phyloP scores from a whole-genome alignment of 805 yeast species.

The Wickerhamiella qilinensis region DNA sequence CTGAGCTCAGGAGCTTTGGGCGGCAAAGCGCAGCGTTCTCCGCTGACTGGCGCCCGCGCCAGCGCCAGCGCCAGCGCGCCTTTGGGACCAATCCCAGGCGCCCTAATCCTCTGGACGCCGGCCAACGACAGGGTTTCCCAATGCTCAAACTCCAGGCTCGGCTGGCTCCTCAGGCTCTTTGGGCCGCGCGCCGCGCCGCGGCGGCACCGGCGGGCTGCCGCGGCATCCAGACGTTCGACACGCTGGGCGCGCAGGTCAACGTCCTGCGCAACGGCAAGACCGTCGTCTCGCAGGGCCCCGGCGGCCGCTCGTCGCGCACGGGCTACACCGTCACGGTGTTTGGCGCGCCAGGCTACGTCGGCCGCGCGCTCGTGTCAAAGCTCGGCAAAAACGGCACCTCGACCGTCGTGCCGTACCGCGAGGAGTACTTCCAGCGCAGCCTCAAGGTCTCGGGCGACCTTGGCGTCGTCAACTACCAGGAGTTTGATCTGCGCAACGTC shows the following conservation, averaged over 20 bases:
- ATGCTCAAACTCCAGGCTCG: not conserved
- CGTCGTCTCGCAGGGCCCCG: conserved; percentile 51
- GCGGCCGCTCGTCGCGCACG: conserved; percentile 68
- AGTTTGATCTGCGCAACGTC: conserved; percentile 65
- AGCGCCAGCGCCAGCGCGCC: no score
- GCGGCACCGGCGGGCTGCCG: conserved; percentile 5
- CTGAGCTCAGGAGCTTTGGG: no score
- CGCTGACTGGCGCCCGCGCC: no score
- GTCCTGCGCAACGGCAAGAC: conserved; percentile 67
- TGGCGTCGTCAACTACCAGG: conserved; percentile 74
- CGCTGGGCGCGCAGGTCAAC: conserved; percentile 34
- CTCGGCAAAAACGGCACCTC: conserved; percentile 71
- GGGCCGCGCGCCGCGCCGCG: not conserved
- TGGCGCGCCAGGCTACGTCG: conserved; percentile 68
- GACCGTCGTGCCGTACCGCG: conserved; percentile 65
- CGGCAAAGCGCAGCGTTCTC: no score
- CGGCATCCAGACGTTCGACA: conserved; percentile 22
- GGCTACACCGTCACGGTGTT: conserved; percentile 83
- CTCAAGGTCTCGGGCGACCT: conserved; percentile 72
- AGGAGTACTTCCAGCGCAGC: conserved; percentile 60
- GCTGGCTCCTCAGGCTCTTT: not conserved
- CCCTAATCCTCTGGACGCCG: not conserved
- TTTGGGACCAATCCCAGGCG: conserved; percentile 2
- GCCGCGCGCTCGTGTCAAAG: conserved; percentile 53
- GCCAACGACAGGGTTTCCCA: not conserved